These are phyloP conservation scores for Myxozyma lipomycoides DNA, from an alignment of 805 yeast genomes.

Conservation along the genomic window DNA sequence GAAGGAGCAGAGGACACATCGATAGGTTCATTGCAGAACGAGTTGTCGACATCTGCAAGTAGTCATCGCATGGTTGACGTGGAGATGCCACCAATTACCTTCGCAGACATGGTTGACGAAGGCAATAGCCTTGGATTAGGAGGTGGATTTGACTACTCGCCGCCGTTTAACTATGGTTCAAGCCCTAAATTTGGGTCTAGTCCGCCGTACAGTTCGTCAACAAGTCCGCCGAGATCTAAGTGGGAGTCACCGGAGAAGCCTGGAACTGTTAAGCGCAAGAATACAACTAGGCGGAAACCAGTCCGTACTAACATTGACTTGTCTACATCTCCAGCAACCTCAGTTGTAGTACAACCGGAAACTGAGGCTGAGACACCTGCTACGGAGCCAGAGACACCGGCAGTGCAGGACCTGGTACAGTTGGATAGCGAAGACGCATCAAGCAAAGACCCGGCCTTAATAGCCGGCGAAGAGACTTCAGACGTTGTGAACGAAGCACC, in stretches of 20 bases:
- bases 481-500: too few species aligned
- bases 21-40: too few species aligned
- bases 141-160: not conserved
- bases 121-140: conserved; percentile 25
- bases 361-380: not conserved
- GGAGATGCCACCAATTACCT: conserved; percentile 11
- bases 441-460: too few species aligned
- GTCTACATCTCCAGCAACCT: not conserved
- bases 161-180: not conserved
- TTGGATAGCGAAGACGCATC: not conserved
- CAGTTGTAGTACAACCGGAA: not conserved
- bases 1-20: too few species aligned
- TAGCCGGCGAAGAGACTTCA: too few species aligned
- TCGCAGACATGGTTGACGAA: conserved; percentile 23
- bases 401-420: not conserved
- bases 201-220: not conserved
- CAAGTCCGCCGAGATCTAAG: not conserved
- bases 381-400: not conserved
- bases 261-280: not conserved
- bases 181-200: too few species aligned
- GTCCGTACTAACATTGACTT: not conserved
- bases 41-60: not conserved
- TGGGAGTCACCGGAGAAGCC: not conserved
- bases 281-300: not conserved
- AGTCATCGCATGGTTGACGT: not conserved